phyloP scores from a whole-genome alignment of 2,329 filamentous ascomycete species.

The Phaeophleospora eucalypticola region DNA sequence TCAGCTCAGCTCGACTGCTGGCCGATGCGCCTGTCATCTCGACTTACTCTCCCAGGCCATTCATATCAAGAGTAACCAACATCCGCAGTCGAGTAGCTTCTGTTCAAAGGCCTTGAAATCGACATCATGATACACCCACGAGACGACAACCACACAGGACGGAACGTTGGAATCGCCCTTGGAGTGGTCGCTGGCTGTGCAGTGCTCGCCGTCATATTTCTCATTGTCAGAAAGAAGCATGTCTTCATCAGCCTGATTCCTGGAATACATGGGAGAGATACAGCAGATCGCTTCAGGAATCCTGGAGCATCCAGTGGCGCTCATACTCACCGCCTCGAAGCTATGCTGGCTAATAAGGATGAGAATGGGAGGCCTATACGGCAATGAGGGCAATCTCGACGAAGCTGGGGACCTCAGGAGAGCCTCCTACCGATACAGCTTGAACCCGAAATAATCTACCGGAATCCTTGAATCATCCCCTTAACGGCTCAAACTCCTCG shows the following conservation, averaged over 20 bases:
- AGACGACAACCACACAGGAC: constrained; percentile 4
- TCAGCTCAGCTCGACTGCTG: too few relatives aligned
- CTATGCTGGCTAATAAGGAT: not conserved
- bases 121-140: too few relatives aligned
- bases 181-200: constrained; percentile 6
- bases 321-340: not conserved
- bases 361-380: not conserved
- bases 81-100: too few relatives aligned
- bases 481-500: too few relatives aligned
- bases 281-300: not conserved
- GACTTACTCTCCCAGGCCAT: too few relatives aligned
- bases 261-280: constrained; percentile 3
- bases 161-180: constrained; percentile 5
- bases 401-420: too few relatives aligned
- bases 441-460: too few relatives aligned
- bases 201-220: constrained; percentile 3
- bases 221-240: constrained; percentile 5
- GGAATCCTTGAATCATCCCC: too few relatives aligned
- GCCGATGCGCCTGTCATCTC: too few relatives aligned
- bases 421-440: too few relatives aligned
- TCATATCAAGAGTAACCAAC: too few relatives aligned
- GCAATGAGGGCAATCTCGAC: not conserved
- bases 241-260: constrained; percentile 7
- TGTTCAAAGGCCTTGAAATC: too few relatives aligned
- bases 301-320: not conserved